phyloP scores from a whole-genome alignment of 2,329 filamentous ascomycete genomes.

The Mycogone perniciosa region DNA sequence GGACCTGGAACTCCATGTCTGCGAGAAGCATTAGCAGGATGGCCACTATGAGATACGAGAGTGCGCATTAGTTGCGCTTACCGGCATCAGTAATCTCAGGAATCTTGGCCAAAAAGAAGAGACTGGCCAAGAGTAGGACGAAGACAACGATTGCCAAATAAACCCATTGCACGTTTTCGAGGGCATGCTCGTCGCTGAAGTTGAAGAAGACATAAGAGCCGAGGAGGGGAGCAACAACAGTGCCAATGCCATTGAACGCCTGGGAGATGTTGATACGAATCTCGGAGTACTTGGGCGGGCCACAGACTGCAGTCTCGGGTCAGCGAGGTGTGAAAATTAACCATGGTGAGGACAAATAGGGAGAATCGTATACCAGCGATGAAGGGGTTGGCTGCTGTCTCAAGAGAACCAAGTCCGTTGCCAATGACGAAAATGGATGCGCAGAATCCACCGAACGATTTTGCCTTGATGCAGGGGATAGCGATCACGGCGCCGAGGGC shows the following conservation, averaged over 20 bases:
- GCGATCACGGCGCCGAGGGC: conserved; percentile 53
- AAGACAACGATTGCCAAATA: conserved; percentile 69
- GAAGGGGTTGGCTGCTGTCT: conserved; percentile 73
- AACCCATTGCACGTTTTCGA: conserved; percentile 68
- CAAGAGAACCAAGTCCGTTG: conserved; percentile 65
- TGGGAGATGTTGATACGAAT: conserved; percentile 71
- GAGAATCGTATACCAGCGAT: conserved; percentile 46
- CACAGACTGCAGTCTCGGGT: conserved; percentile 30
- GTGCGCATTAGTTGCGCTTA: conserved; percentile 14
- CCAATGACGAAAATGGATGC: conserved; percentile 68
- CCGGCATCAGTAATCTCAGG: conserved; percentile 59
- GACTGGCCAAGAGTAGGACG: conserved; percentile 56
- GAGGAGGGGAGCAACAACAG: conserved; percentile 64
- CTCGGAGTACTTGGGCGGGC: conserved; percentile 64
- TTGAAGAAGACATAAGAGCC: conserved; percentile 70
- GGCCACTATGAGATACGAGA: not conserved
- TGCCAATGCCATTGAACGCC: conserved; percentile 70
- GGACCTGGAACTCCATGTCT: conserved; percentile 59
- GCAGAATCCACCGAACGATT: conserved; percentile 69
- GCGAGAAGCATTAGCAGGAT: conserved; percentile 22
- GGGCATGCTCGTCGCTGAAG: conserved; percentile 47
- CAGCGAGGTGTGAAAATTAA: not conserved
- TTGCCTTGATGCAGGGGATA: conserved; percentile 50
- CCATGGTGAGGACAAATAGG: not conserved
- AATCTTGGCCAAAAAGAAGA: conserved; percentile 62